Conservation (phyloP, 208 protist genomes). For the Porcisia hertigi region DNA sequence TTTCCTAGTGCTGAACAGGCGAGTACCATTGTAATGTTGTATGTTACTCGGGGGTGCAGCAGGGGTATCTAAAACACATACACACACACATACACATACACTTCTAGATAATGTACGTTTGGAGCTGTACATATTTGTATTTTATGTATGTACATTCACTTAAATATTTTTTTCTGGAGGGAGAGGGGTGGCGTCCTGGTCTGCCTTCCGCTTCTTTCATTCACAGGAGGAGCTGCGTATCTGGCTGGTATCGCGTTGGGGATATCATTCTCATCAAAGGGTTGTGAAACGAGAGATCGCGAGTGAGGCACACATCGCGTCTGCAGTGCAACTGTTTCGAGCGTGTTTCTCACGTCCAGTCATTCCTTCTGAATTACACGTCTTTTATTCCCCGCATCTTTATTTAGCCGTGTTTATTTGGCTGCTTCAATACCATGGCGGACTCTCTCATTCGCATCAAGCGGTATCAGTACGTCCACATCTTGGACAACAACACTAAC, state of each 20-base stretch:
- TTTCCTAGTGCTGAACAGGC: background rate
- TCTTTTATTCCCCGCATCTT: background rate
- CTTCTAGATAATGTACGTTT: no score
- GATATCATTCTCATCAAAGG: no score
- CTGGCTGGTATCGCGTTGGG: background rate
- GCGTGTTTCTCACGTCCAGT: background rate
- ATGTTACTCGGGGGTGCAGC: no score
- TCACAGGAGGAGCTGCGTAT: background rate
- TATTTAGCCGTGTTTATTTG: background rate
- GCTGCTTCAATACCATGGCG: background rate
- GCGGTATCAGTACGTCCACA: slow-evolving; percentile 92
- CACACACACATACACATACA: no score
- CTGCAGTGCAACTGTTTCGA: background rate
- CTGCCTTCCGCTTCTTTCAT: background rate
- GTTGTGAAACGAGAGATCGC: background rate
- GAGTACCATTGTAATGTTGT: background rate
- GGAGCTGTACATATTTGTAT: no score
- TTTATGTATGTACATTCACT: no score
- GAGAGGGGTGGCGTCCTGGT: background rate
- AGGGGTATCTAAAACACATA: no score
- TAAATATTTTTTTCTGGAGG: no score
- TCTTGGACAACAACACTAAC: slow-evolving; percentile 95
- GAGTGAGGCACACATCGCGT: background rate
- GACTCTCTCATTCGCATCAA: slow-evolving; percentile 89
- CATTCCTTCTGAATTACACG: background rate